phyloP scores from a whole-genome alignment of 2,329 filamentous ascomycete genomes.

The Neocatenulostroma microsporum region DNA sequence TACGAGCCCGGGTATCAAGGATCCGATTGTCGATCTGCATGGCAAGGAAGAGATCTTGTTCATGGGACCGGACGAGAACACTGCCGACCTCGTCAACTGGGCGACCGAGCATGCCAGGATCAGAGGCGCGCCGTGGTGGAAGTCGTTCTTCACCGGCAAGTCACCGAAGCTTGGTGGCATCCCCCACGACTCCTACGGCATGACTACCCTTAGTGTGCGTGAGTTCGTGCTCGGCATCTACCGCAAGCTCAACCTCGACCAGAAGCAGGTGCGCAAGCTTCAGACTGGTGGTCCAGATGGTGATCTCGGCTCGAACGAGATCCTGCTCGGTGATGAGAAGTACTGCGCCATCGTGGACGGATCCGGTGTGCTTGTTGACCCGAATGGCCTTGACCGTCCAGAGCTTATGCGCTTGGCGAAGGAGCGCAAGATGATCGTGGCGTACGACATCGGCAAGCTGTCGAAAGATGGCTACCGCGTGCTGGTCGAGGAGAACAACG shows the following conservation, averaged over 20 bases:
- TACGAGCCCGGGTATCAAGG: slow-evolving; percentile 92
- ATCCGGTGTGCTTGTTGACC: slow-evolving; percentile 87
- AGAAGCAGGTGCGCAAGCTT: slow-evolving; percentile 78
- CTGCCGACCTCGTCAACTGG: slow-evolving; percentile 94
- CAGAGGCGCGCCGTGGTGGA: slow-evolving; percentile 95
- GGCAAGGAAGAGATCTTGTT: slow-evolving; percentile 95
- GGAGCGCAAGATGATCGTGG: slow-evolving; percentile 77
- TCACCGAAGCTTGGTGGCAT: slow-evolving; percentile 93
- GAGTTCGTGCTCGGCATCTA: slow-evolving; percentile 97
- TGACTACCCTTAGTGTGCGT: slow-evolving; percentile 94
- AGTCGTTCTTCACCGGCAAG: slow-evolving; percentile 99
- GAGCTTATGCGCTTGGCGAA: slow-evolving; percentile 81
- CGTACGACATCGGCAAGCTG: slow-evolving; percentile 79
- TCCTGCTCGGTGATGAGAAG: slow-evolving; percentile 89
- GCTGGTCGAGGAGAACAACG: slow-evolving; percentile 80
- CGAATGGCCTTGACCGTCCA: slow-evolving; percentile 73
- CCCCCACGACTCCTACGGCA: slow-evolving; percentile 90
- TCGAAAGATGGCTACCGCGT: slow-evolving; percentile 85
- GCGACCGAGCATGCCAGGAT: slow-evolving; percentile 88
- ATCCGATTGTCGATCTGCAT: slow-evolving; percentile 92
- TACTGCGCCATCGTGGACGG: slow-evolving; percentile 96
- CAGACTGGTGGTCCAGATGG: slow-evolving; percentile 97
- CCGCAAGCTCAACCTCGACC: slow-evolving; percentile 86
- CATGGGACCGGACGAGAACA: slow-evolving; percentile 99
- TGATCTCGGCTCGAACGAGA: slow-evolving; percentile 95